A percentile compares a stretch with the other conserved stretches of the same genome.
phyloP scores from a whole-genome alignment of 2,329 filamentous ascomycete genomes.

The Talaromyces sp. region DNA sequence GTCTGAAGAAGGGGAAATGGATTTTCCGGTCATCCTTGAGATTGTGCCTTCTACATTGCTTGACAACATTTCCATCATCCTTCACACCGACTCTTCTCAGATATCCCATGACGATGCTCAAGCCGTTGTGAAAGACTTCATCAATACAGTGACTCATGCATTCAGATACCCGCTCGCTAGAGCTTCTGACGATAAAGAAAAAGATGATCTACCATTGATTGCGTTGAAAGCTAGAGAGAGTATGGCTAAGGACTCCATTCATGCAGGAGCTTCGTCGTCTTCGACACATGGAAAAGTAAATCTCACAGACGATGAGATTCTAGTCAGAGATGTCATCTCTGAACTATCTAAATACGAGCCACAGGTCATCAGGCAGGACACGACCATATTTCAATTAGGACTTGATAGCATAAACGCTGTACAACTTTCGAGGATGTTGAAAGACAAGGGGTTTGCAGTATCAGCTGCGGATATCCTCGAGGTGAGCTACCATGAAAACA shows the following conservation, averaged over 20 bases:
- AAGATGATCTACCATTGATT: constrained; percentile 28
- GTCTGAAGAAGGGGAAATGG: constrained; percentile 54
- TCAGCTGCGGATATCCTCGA: constrained; percentile 73
- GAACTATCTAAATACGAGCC: constrained; percentile 53
- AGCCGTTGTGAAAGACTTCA: constrained; percentile 30
- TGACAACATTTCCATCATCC: constrained; percentile 55
- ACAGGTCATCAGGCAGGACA: constrained; percentile 54
- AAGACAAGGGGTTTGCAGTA: constrained; percentile 55
- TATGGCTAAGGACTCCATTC: not conserved
- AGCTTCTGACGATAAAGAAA: constrained; percentile 24
- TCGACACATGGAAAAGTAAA: not conserved
- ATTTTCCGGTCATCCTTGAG: constrained; percentile 73
- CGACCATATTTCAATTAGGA: constrained; percentile 81
- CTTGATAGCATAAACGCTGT: constrained; percentile 84
- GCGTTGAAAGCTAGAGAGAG: constrained; percentile 20
- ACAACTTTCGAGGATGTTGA: constrained; percentile 68
- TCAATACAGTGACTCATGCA: constrained; percentile 33
- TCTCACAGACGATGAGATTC: constrained; percentile 41
- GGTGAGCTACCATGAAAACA: constrained; percentile 27
- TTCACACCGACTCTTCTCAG: constrained; percentile 56
- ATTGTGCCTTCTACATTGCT: constrained; percentile 54
- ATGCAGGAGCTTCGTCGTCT: not conserved
- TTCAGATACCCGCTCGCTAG: constrained; percentile 31
- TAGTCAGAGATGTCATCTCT: constrained; percentile 56
- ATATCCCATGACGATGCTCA: constrained; percentile 24